phyloP scores from a whole-genome alignment of 441 rosid species.

The Erysimum pusillum region DNA sequence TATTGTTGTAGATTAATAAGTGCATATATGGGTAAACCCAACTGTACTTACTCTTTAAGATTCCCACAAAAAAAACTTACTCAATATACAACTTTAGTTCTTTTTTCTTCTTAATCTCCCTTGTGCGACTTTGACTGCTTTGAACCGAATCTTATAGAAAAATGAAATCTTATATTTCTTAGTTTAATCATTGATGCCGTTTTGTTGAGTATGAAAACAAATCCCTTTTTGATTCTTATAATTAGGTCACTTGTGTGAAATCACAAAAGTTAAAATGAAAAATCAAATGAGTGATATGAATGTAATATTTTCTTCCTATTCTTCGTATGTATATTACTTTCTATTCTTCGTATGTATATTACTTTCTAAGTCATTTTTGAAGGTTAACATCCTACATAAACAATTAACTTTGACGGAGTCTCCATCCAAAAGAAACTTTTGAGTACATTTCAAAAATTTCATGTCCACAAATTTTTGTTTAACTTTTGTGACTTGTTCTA shows the following conservation, averaged over 20 bases:
- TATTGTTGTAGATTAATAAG: conserved; percentile 2
- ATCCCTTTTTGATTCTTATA: neutral
- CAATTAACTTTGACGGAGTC: too few species aligned
- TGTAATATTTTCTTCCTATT: neutral
- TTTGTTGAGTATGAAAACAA: neutral
- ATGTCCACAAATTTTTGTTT: neutral
- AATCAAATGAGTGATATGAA: neutral
- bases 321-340: neutral
- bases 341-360: too few species aligned
- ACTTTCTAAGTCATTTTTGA: neutral
- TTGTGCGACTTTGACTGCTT: conserved; percentile 38
- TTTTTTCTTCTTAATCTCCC: conserved; percentile 13
- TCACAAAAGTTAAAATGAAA: neutral
- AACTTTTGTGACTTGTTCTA: neutral
- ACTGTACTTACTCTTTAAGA: conserved; percentile 17
- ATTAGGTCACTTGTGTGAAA: neutral
- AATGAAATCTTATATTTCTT: neutral
- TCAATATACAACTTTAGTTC: neutral
- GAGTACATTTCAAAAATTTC: neutral
- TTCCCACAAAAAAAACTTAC: conserved; percentile 14
- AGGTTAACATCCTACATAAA: neutral
- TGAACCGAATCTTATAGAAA: conserved; percentile 33
- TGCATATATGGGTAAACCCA: conserved; percentile 27
- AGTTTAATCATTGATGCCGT: neutral
- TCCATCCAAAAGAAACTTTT: too few species aligned